These are phyloP conservation scores for Exophiala xenobiotica DNA, from an alignment of 2,329 filamentous ascomycete species.

Conservation along the genomic window DNA sequence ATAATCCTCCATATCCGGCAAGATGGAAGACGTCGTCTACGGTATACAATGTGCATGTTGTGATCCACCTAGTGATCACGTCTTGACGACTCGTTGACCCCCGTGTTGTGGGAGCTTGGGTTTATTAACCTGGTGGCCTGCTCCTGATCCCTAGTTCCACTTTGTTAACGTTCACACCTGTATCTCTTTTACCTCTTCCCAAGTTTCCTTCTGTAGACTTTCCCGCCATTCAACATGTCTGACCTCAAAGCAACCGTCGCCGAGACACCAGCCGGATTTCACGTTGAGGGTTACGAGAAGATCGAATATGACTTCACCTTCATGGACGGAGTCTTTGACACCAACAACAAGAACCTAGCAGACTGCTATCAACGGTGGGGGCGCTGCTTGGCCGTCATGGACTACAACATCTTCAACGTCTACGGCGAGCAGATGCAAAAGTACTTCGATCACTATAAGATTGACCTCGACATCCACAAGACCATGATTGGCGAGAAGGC, in stretches of 20 bases:
- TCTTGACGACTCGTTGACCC: conserved; percentile 1
- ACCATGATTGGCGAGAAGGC: conserved; percentile 74
- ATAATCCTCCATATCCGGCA: neutral
- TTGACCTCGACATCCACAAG: conserved; percentile 66
- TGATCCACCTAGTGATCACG: neutral
- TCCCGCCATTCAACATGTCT: conserved; percentile 58
- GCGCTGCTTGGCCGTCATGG: conserved; percentile 66
- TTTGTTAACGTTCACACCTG: neutral
- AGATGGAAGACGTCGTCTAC: conserved; percentile 8
- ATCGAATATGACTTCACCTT: conserved; percentile 75
- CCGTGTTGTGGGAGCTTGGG: neutral
- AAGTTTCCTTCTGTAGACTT: neutral
- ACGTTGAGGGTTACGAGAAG: conserved; percentile 72
- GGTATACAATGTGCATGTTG: neutral
- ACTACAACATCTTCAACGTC: conserved; percentile 67
- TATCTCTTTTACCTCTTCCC: neutral
- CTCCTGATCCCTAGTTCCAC: neutral
- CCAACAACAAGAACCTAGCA: conserved; percentile 60
- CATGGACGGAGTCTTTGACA: conserved; percentile 66
- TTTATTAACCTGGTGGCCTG: neutral
- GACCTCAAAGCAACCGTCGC: conserved; percentile 66
- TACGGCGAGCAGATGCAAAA: conserved; percentile 65
- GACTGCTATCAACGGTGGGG: conserved; percentile 65
- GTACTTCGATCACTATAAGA: conserved; percentile 65
- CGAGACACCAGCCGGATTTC: conserved; percentile 65